Evolutionary conservation across 306 rosid genomes (phyloP).

Genomic region (Prunus davidiana): DNA sequence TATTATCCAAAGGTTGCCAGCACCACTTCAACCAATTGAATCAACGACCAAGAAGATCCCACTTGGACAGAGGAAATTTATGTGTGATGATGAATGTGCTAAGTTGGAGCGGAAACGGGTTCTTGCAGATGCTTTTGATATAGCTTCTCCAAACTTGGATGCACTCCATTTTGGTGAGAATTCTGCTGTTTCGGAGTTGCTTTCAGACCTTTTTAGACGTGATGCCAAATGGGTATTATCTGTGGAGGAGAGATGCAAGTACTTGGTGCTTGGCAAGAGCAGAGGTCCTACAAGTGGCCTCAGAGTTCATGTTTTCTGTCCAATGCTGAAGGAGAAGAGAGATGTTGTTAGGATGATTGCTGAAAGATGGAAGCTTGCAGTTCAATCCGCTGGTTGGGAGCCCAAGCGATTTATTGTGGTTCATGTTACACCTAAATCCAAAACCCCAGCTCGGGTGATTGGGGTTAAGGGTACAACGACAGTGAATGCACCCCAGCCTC

Average conservation of each 20-base stretch:
- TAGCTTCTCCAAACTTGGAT: slow-evolving; percentile 62
- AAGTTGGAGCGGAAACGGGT: slow-evolving; percentile 81
- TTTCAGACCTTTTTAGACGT: slow-evolving; percentile 63
- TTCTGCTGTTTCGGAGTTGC: slow-evolving; percentile 53
- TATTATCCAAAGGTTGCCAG: slow-evolving; percentile 66
- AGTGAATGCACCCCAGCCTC: slow-evolving; percentile 42
- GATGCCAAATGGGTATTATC: slow-evolving; percentile 89
- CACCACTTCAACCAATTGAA: slow-evolving; percentile 68
- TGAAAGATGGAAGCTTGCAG: slow-evolving; percentile 84
- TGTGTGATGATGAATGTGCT: slow-evolving; percentile 90
- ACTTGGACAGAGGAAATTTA: slow-evolving; percentile 79
- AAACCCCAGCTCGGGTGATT: slow-evolving; percentile 66
- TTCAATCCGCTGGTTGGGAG: slow-evolving; percentile 87
- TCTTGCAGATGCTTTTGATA: slow-evolving; percentile 94
- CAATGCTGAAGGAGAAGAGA: slow-evolving; percentile 81
- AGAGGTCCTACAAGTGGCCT: slow-evolving; percentile 65
- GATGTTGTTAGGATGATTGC: slow-evolving; percentile 79
- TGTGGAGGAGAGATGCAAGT: slow-evolving; percentile 92
- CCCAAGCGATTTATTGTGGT: slow-evolving; percentile 78
- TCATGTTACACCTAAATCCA: slow-evolving; percentile 76
- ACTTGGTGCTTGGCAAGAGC: slow-evolving; percentile 75
- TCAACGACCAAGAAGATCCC: slow-evolving; percentile 56
- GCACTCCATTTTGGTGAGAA: slow-evolving; percentile 82
- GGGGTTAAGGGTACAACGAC: slow-evolving; percentile 76
- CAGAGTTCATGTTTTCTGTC: slow-evolving; percentile 77